Conservation (phyloP, 2,329 filamentous ascomycete genomes). For the Aspergillus quadricinctus region DNA sequence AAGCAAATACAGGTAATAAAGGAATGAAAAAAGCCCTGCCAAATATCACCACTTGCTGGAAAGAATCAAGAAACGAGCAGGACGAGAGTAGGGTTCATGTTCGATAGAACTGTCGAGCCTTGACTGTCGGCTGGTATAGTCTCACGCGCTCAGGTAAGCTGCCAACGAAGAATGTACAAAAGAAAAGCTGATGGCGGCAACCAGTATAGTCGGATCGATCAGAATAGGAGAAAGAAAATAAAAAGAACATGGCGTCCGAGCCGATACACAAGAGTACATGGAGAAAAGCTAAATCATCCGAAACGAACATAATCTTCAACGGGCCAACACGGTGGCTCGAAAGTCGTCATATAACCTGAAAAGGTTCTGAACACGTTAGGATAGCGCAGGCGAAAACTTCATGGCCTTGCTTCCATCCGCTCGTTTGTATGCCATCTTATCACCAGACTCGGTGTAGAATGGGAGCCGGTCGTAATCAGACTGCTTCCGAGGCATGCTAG, state of each 20-base stretch:
- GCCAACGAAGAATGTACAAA: background rate
- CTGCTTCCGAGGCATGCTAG: constrained; percentile 20
- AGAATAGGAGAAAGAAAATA: constrained; percentile 3
- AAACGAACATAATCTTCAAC: background rate
- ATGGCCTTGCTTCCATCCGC: constrained; percentile 32
- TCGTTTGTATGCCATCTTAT: constrained; percentile 33
- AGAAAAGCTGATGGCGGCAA: background rate
- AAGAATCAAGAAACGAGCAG: background rate
- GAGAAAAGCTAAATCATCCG: background rate
- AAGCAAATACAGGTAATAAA: background rate
- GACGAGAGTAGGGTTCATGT: background rate
- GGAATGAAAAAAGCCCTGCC: background rate
- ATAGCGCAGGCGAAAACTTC: constrained; percentile 25
- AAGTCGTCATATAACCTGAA: background rate
- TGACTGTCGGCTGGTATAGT: background rate
- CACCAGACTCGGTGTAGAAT: constrained; percentile 21
- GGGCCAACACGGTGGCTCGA: background rate
- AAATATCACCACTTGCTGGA: background rate
- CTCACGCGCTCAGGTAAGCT: background rate
- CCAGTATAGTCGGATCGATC: background rate
- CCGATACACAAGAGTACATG: background rate
- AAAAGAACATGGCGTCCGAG: background rate
- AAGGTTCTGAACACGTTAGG: constrained; percentile 4
- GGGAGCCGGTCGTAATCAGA: constrained; percentile 22
- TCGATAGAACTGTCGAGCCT: background rate